A percentile compares a stretch with the other conserved stretches of the same genome.
Conservation (phyloP, 208 protist genomes). For the Novymonas esmeraldas region DNA sequence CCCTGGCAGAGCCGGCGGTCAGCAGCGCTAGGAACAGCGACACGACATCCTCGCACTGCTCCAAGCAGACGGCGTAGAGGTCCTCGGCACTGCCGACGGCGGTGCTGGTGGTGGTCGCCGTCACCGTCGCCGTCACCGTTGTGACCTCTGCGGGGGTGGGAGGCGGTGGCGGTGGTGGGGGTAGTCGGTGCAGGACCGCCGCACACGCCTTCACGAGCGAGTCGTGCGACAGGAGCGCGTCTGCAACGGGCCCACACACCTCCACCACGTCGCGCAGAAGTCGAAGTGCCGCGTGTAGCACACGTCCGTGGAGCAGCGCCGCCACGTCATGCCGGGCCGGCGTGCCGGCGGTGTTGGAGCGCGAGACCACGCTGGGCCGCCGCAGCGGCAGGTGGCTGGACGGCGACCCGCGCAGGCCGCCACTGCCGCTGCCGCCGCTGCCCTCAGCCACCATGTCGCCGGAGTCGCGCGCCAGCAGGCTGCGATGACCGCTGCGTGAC, state of each 20-base stretch:
- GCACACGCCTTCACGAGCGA: conserved; percentile 18
- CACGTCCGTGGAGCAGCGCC: conserved; percentile 3
- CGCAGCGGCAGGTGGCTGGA: no score
- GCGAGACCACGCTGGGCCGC: not conserved
- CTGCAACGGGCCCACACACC: conserved; percentile 16
- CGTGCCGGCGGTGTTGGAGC: not conserved
- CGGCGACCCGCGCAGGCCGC: no score
- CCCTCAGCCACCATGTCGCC: not conserved
- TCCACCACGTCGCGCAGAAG: conserved; percentile 19
- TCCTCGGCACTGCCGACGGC: conserved; percentile 8
- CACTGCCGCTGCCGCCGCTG: not conserved
- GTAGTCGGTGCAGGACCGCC: not conserved
- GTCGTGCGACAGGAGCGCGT: conserved; percentile 23
- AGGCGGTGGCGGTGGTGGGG: not conserved
- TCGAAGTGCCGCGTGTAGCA: conserved; percentile 10
- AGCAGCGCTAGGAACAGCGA: conserved; percentile 26
- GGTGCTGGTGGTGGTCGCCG: not conserved
- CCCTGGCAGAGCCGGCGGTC: not conserved
- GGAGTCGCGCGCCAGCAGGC: conserved; percentile 15
- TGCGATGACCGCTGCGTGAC: conserved; percentile 7
- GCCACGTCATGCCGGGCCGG: not conserved
- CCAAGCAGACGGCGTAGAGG: not conserved
- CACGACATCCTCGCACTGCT: conserved; percentile 8
- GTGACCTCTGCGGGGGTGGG: not conserved
- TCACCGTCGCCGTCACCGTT: not conserved